Conservation (phyloP, 73 alveolate genomes). For the Stentor coeruleus region DNA sequence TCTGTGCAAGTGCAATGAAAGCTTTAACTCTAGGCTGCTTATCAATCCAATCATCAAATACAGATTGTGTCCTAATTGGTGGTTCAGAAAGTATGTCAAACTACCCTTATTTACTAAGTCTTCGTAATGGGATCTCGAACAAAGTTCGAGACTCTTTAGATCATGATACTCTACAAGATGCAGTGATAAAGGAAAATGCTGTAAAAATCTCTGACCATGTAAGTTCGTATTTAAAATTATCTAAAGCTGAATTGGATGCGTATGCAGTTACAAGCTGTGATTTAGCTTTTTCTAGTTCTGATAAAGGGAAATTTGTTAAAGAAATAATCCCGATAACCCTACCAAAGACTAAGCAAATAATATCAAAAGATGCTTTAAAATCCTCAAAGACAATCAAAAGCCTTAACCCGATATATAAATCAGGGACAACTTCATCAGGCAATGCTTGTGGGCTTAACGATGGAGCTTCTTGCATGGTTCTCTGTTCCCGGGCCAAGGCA, state of each 20-base stretch:
- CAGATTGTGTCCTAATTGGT: slow-evolving; percentile 68
- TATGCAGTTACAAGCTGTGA: slow-evolving; percentile 61
- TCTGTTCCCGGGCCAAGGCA: slow-evolving; percentile 33
- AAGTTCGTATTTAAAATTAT: slow-evolving; percentile 43
- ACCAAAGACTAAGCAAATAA: neutral
- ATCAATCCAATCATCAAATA: slow-evolving; percentile 65
- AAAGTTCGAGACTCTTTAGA: slow-evolving; percentile 9
- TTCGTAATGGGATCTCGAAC: slow-evolving; percentile 7
- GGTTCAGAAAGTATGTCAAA: slow-evolving; percentile 81
- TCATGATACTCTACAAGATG: slow-evolving; percentile 7
- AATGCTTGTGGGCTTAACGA: slow-evolving; percentile 59
- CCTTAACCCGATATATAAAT: slow-evolving; percentile 32
- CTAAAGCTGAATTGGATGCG: slow-evolving; percentile 72
- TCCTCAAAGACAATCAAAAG: slow-evolving; percentile 35
- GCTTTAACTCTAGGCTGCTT: slow-evolving; percentile 73
- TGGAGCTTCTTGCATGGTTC: slow-evolving; percentile 58
- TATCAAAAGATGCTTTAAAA: slow-evolving; percentile 40
- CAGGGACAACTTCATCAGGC: slow-evolving; percentile 62
- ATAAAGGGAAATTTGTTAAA: slow-evolving; percentile 60
- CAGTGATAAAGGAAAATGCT: slow-evolving; percentile 32
- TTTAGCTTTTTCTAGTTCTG: slow-evolving; percentile 63
- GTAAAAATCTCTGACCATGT: slow-evolving; percentile 67
- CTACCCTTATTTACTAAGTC: slow-evolving; percentile 61
- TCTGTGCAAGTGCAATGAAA: slow-evolving; percentile 84
- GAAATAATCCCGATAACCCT: slow-evolving; percentile 54